These are phyloP conservation scores for Lepidium sativum DNA, from an alignment of 345 rosid genomes.

Conservation along the genomic window DNA sequence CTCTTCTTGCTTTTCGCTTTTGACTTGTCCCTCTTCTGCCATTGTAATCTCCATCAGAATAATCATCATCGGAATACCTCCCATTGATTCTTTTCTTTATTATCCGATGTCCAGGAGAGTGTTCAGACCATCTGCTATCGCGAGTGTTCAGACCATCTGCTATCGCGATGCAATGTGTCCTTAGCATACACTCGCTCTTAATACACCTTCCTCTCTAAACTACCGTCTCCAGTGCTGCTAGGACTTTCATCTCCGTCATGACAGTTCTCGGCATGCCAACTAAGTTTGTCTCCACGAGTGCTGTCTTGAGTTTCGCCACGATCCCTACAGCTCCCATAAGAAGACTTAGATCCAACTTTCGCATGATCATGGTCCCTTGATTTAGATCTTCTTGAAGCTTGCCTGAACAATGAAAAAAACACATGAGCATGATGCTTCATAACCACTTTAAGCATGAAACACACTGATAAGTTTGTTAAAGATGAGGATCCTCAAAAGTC, in stretches of 20 bases:
- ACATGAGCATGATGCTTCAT: slow-evolving; percentile 3
- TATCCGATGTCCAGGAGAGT: slow-evolving; percentile 18
- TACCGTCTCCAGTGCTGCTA: slow-evolving; percentile 30
- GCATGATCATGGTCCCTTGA: slow-evolving; percentile 31
- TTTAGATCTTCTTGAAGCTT: slow-evolving; percentile 40
- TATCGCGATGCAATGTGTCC: slow-evolving; percentile 13
- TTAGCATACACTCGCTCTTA: slow-evolving; percentile 13
- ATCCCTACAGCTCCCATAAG: slow-evolving; percentile 23
- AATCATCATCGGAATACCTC: slow-evolving; percentile 24
- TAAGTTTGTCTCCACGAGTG: neutral
- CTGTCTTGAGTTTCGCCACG: slow-evolving; percentile 20
- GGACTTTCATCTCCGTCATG: slow-evolving; percentile 24
- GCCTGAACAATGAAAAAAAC: slow-evolving; percentile 31
- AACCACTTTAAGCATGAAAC: neutral
- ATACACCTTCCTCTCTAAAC: slow-evolving; percentile 26
- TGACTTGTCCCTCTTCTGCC: neutral
- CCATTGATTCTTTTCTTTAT: slow-evolving; percentile 11
- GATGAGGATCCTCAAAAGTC: slow-evolving; percentile 1
- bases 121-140: slow-evolving; percentile 24
- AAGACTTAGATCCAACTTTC: slow-evolving; percentile 8
- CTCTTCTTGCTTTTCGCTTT: neutral
- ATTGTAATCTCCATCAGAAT: slow-evolving; percentile 16
- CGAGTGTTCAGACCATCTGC: slow-evolving; percentile 25
- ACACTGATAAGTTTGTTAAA: neutral
- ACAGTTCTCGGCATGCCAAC: slow-evolving; percentile 5